phyloP scores from a whole-genome alignment of 345 rosid genomes.

The Citrus inodora region DNA sequence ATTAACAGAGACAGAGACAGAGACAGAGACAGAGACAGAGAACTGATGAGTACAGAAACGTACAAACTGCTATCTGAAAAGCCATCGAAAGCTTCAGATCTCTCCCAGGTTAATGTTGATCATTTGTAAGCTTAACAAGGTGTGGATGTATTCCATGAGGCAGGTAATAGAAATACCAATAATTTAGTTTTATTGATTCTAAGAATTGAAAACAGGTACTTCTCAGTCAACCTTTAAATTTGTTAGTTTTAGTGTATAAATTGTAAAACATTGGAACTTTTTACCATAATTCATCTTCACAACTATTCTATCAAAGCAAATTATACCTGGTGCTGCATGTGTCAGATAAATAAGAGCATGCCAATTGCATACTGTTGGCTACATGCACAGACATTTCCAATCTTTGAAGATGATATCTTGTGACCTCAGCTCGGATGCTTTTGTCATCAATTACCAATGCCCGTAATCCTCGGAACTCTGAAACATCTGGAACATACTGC shows the following conservation, averaged over 20 bases:
- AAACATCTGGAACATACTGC: slow-evolving; percentile 37
- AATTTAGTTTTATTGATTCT: background rate
- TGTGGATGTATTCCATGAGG: background rate
- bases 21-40: background rate
- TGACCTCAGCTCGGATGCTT: slow-evolving; percentile 74
- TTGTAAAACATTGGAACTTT: background rate
- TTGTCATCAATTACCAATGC: slow-evolving; percentile 77
- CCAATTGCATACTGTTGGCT: slow-evolving; percentile 41
- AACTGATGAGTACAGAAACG: background rate
- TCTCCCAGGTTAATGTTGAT: background rate
- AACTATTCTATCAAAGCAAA: background rate
- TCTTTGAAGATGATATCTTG: slow-evolving; percentile 69
- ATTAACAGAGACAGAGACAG: background rate
- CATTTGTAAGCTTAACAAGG: background rate
- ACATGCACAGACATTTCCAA: slow-evolving; percentile 54
- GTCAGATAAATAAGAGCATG: slow-evolving; percentile 36
- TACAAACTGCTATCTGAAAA: background rate
- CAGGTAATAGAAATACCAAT: background rate
- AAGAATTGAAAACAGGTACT: background rate
- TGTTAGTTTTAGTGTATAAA: background rate
- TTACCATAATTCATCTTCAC: background rate
- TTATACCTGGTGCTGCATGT: slow-evolving; percentile 38
- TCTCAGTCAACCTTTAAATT: background rate
- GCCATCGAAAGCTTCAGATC: background rate
- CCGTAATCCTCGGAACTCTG: slow-evolving; percentile 54